Percentiles rank a stretch among this genome's conserved stretches.
phyloP scores from a whole-genome alignment of 73 alveolate species.

The Blepharisma stoltei region DNA sequence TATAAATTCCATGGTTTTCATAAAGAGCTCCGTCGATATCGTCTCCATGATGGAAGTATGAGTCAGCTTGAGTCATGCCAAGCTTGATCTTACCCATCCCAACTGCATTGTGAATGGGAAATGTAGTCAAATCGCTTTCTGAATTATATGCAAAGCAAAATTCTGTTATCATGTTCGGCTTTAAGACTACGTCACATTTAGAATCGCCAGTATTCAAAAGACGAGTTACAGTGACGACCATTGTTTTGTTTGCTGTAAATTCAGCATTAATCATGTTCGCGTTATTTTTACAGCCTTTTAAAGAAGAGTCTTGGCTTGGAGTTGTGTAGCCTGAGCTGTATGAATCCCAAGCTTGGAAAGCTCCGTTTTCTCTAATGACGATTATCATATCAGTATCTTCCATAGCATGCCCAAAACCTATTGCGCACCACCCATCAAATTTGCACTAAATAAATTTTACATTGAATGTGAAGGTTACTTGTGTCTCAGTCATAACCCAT shows the following conservation, averaged over 20 bases:
- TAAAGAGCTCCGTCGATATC: neutral
- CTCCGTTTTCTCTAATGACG: neutral
- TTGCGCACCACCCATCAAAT: slow-evolving; percentile 4
- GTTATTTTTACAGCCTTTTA: too few relatives aligned
- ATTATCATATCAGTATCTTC: slow-evolving; percentile 21
- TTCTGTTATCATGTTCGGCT: too few relatives aligned
- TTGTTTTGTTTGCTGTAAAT: too few relatives aligned
- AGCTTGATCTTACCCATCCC: neutral
- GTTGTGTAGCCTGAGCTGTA: neutral
- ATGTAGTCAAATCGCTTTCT: neutral
- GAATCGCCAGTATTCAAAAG: too few relatives aligned
- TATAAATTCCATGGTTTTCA: slow-evolving; percentile 3
- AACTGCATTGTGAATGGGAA: neutral
- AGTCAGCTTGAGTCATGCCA: neutral
- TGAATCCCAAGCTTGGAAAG: neutral
- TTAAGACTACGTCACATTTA: too few relatives aligned
- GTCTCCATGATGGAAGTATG: neutral
- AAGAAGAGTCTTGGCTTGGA: neutral
- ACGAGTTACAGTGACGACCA: too few relatives aligned
- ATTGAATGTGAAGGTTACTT: neutral
- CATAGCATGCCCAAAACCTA: slow-evolving; percentile 19
- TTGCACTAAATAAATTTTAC: neutral
- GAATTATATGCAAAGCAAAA: too few relatives aligned
- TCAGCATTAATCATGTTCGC: too few relatives aligned
- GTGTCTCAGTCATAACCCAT: neutral